Evolutionary conservation across 2,329 filamentous ascomycete genomes (phyloP).

Genomic region (Cladosporium sphaerospermum): DNA sequence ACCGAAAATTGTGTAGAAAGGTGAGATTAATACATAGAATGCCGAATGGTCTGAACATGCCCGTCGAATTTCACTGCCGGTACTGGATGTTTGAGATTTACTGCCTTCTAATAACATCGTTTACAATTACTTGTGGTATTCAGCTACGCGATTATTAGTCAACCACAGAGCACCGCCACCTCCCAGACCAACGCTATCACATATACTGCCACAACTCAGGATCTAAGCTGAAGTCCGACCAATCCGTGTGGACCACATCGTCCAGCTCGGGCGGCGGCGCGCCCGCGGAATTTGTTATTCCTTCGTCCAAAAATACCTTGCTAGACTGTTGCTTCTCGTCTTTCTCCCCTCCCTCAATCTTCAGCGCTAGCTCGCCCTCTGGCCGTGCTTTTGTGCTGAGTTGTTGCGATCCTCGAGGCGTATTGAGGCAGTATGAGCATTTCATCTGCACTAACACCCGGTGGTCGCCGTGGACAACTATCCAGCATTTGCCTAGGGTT

Average conservation of each 20-base stretch:
- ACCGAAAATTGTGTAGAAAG: too few species aligned
- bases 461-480: slow-evolving; percentile 24
- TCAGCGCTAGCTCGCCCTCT: slow-evolving; percentile 5
- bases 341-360: slow-evolving; percentile 1
- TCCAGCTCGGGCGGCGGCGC: not conserved
- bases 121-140: too few species aligned
- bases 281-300: not conserved
- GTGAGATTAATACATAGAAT: too few species aligned
- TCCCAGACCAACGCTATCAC: not conserved
- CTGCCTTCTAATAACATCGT: too few species aligned
- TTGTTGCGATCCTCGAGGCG: slow-evolving; percentile 7
- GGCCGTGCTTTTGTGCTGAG: slow-evolving; percentile 16
- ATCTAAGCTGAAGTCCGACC: not conserved
- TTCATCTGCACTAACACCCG: slow-evolving; percentile 17
- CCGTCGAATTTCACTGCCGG: too few species aligned
- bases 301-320: not conserved
- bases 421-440: slow-evolving; percentile 26
- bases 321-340: not conserved
- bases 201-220: slow-evolving; percentile 11
- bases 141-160: too few species aligned
- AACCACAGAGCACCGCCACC: too few species aligned
- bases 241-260: slow-evolving; percentile 3
- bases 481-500: slow-evolving; percentile 21
- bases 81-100: too few species aligned
- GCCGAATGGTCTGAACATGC: too few species aligned